phyloP scores from a whole-genome alignment of 2,329 filamentous ascomycete species.

The Ophiostoma himal-ulmi region DNA sequence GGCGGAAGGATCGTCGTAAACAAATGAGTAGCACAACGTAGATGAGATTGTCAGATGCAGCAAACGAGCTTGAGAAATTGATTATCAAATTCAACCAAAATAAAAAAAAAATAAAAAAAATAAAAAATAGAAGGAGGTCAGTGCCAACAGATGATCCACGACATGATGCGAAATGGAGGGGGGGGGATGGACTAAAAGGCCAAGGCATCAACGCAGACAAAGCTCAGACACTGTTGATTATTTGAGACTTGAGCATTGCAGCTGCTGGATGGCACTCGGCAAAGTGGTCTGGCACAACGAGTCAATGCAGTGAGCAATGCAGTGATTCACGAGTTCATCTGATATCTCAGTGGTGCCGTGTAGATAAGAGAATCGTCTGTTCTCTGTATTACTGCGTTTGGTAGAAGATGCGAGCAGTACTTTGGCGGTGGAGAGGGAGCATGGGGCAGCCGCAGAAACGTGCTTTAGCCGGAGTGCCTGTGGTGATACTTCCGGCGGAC shows the following conservation, averaged over 20 bases:
- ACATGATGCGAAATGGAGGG: neutral
- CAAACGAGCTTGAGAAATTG: neutral
- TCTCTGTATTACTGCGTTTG: neutral
- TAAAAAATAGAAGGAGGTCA: neutral
- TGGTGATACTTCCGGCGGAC: neutral
- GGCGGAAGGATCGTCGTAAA: neutral
- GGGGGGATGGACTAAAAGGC: neutral
- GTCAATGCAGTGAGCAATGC: slow-evolving; percentile 3
- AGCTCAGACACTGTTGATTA: neutral
- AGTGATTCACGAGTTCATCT: no score
- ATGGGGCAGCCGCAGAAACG: neutral
- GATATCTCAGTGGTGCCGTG: neutral
- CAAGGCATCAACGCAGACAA: neutral
- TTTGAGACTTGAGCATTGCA: neutral
- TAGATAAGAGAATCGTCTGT: neutral
- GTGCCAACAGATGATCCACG: neutral
- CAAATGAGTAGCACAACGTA: neutral
- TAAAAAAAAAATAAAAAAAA: neutral
- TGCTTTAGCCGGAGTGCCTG: neutral
- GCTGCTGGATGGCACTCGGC: neutral
- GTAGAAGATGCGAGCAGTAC: slow-evolving; percentile 6
- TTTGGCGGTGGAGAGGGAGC: neutral
- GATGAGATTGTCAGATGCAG: neutral
- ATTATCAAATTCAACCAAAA: neutral
- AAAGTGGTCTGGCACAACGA: neutral